Conservation (phyloP, 257 asterid species). For the Pogostemon cablin region DNA sequence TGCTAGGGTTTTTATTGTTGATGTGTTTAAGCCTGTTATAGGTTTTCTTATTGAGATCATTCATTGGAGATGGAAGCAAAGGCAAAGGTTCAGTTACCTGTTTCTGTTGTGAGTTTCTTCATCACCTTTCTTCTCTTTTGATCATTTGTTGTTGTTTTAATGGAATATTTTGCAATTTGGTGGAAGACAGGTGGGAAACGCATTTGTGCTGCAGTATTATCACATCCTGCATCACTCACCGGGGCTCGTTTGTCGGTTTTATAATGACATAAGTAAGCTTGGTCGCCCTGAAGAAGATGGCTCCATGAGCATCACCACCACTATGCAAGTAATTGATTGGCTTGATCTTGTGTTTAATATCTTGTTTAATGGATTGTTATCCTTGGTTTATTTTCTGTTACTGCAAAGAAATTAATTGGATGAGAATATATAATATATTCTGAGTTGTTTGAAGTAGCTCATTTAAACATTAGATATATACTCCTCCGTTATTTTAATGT, state of each 20-base stretch:
- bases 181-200: slow-evolving; percentile 75
- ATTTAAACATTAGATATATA: not conserved
- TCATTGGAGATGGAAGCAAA: slow-evolving; percentile 45
- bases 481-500: too few species aligned
- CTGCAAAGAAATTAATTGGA: too few species aligned
- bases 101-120: slow-evolving; percentile 70
- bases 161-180: not conserved
- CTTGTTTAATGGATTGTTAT: too few species aligned
- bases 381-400: too few species aligned
- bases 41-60: slow-evolving; percentile 41
- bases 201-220: too few species aligned
- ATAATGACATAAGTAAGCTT: slow-evolving; percentile 84
- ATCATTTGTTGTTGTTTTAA: not conserved
- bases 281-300: slow-evolving; percentile 93
- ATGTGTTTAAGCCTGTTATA: slow-evolving; percentile 35
- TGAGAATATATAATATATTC: too few species aligned
- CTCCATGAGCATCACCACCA: slow-evolving; percentile 75
- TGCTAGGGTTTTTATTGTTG: slow-evolving; percentile 30
- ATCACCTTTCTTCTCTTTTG: not conserved
- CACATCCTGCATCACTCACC: slow-evolving; percentile 83
- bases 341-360: not conserved
- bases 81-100: slow-evolving; percentile 45
- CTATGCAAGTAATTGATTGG: slow-evolving; percentile 67
- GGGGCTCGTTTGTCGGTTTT: slow-evolving; percentile 70
- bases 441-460: too few species aligned